Base-by-base conservation (phyloP, 768 basidiomycete species). In the Cyathus striatus region DNA sequence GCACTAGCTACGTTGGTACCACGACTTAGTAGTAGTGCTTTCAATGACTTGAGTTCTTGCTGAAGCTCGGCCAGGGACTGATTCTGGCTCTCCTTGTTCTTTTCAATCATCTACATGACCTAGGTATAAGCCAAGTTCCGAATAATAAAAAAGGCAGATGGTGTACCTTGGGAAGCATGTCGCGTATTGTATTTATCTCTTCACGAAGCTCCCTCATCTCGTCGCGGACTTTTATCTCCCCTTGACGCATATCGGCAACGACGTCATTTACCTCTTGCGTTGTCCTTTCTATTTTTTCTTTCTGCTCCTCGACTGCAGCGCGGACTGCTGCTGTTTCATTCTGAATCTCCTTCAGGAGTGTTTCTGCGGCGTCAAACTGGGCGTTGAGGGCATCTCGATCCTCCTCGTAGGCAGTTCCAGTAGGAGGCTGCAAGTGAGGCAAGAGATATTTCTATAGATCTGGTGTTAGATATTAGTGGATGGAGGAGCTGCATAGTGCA, bases 151-250 rank as follows among this genome's bases (percentile, higher is more conserved):
- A 16, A 47, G 43, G n/a, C n/a, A 21, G 7, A 17, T 37, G 10
- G 56, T 66, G 21, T 48, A 94, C 96, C 79, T 89, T 92, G 4
- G 96, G 96, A 14, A 99, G 63, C 81, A 94, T 84, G 49, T 95
- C 93, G 16, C 86, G 80, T 37, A 98, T 81, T 48, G 81, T 87
- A 53, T 86, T 88, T 40, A 98, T 76, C 58, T 98, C 96, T 9
- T 91, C 89, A 42, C 90, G 79, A 42, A 98, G 81, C 68, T 93
- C 90, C 22, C 87, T 78, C 78, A 97, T 84, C 59, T 95, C 92
- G 38, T 91, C 86, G 34, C 86, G 73, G 27, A 87, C 85, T 61
- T 79, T 83, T 23, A 72, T 63, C 55, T 97, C 93, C 0, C 81
- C 82, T 41, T 86, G 82, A 21, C 77, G 76, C 74, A 94, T 80